Evolutionary conservation across 2,329 filamentous ascomycete genomes (phyloP).

Genomic region (Verticillium isaacii): DNA sequence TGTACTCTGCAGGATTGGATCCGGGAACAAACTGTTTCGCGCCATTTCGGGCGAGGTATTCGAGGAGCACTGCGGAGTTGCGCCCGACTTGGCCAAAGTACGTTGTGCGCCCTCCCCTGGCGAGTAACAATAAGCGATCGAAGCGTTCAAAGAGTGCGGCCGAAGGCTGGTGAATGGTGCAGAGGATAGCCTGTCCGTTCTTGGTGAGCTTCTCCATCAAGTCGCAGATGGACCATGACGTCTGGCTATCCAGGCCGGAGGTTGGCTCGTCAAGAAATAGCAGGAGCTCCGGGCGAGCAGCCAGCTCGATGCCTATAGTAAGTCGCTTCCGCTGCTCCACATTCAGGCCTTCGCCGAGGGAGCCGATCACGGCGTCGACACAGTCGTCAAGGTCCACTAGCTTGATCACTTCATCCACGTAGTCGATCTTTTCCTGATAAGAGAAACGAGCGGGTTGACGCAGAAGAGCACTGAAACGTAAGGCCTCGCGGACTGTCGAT

Average conservation of each 20-base stretch:
- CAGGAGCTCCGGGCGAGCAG: constrained; percentile 66
- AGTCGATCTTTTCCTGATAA: constrained; percentile 17
- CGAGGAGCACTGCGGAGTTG: constrained; percentile 39
- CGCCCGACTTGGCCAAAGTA: constrained; percentile 51
- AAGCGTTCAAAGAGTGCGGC: constrained; percentile 13
- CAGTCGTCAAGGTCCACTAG: constrained; percentile 50
- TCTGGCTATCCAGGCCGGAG: constrained; percentile 70
- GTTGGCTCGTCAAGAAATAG: constrained; percentile 76
- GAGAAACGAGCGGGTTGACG: constrained; percentile 58
- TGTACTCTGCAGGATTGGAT: constrained; percentile 50
- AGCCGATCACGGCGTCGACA: constrained; percentile 65
- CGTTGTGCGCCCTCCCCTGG: constrained; percentile 29
- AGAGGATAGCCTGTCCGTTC: constrained; percentile 35
- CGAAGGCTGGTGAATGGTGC: constrained; percentile 15
- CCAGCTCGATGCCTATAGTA: constrained; percentile 72
- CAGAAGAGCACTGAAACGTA: constrained; percentile 62
- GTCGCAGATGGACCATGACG: constrained; percentile 68
- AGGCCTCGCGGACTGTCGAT: constrained; percentile 62
- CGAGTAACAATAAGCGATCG: constrained; percentile 10
- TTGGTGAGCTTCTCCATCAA: constrained; percentile 61
- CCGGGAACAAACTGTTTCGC: constrained; percentile 39
- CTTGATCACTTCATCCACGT: constrained; percentile 23
- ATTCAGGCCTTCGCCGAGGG: constrained; percentile 53
- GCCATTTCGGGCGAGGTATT: constrained; percentile 48
- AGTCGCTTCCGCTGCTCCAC: constrained; percentile 48